Conservation (phyloP, 345 rosid genomes). For the Salix koriyanagi region DNA sequence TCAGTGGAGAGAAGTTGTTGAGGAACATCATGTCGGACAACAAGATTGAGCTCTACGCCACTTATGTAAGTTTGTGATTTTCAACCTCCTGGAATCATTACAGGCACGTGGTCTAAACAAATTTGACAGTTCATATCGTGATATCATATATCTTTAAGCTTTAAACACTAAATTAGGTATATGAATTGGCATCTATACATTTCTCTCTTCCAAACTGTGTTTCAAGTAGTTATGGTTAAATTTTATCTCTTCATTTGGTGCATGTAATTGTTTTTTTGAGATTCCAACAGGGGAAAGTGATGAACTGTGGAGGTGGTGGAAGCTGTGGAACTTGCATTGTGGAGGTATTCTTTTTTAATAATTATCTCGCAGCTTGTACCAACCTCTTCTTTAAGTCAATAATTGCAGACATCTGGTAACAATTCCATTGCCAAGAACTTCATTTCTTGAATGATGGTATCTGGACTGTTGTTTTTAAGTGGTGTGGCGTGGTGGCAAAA, state of each 20-base stretch:
- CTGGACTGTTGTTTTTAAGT: neutral
- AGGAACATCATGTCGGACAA: constrained; percentile 75
- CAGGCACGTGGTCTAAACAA: neutral
- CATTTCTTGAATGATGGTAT: neutral
- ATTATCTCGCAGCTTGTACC: neutral
- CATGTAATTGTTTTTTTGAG: too few relatives aligned
- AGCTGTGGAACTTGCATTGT: constrained; percentile 95
- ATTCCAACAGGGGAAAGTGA: constrained; percentile 63
- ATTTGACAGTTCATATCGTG: too few relatives aligned
- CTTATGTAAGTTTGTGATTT: constrained; percentile 51
- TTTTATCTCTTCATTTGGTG: neutral
- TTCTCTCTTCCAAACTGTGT: neutral
- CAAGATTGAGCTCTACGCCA: constrained; percentile 77
- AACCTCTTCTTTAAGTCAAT: neutral
- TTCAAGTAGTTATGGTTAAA: neutral
- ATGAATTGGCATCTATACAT: neutral
- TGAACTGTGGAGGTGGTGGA: constrained; percentile 96
- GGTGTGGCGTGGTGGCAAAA: too few relatives aligned
- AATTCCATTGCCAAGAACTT: neutral
- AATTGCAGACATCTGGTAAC: neutral
- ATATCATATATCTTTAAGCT: neutral
- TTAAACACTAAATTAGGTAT: neutral
- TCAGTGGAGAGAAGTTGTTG: constrained; percentile 78
- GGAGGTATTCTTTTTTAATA: constrained; percentile 39
- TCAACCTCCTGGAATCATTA: neutral